A percentile compares a stretch with the other conserved stretches of the same genome.
Evolutionary conservation across 768 basidiomycete genomes (phyloP).

Genomic region (Imleria badia): DNA sequence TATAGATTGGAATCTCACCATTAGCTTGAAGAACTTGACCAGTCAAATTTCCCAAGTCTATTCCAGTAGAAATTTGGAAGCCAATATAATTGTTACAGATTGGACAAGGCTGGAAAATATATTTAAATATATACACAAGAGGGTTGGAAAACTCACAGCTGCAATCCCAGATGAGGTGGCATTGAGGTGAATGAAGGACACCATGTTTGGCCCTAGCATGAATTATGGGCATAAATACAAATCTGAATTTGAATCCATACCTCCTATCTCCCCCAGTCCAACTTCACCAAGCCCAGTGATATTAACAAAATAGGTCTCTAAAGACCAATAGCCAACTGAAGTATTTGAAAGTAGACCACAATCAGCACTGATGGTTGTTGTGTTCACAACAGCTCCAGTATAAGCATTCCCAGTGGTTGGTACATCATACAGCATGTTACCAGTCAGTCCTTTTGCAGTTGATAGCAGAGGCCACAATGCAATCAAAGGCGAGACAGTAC

Average conservation of each 20-base stretch:
- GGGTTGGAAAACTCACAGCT: background rate
- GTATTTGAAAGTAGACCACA: constrained; percentile 16
- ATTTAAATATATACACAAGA: background rate
- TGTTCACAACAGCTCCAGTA: constrained; percentile 13
- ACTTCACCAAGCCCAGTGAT: constrained; percentile 7
- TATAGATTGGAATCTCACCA: background rate
- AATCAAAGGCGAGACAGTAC: background rate
- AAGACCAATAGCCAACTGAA: background rate
- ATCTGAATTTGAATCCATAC: background rate
- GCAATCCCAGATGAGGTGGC: too few species aligned
- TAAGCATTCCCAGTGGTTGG: background rate
- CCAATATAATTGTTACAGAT: background rate
- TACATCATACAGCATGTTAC: constrained; percentile 19
- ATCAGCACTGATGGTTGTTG: constrained; percentile 13
- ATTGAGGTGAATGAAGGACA: background rate
- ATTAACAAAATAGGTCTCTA: background rate
- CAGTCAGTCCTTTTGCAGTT: constrained; percentile 12
- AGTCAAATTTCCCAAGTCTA: constrained; percentile 3
- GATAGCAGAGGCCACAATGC: background rate
- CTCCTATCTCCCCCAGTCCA: background rate
- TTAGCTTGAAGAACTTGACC: background rate
- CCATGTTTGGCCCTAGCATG: background rate
- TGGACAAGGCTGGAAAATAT: background rate
- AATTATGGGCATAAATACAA: background rate
- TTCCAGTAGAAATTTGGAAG: background rate